Evolutionary conservation across 2,329 filamentous ascomycete species (phyloP).

Genomic region (Apiospora marii): DNA sequence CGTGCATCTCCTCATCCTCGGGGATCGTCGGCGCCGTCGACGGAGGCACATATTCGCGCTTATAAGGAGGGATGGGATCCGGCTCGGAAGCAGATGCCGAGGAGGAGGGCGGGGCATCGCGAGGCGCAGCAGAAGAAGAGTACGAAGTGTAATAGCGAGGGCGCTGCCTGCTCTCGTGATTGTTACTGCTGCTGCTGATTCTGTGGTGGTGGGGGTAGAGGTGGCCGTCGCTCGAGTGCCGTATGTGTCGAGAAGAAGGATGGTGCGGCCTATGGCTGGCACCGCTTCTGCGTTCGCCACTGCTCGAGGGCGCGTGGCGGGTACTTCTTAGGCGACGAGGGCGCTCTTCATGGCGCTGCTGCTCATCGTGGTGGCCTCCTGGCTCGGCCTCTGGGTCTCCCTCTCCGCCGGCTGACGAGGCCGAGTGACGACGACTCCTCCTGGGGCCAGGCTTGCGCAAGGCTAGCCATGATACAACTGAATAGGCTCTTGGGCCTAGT

Average conservation of each 20-base stretch:
- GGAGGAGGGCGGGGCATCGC: background rate
- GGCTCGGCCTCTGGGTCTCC: background rate
- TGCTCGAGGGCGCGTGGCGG: background rate
- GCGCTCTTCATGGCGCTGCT: background rate
- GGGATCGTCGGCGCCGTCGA: background rate
- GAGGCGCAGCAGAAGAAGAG: background rate
- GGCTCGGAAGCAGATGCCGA: background rate
- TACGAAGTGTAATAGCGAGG: background rate
- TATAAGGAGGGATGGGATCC: background rate
- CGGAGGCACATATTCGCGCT: background rate
- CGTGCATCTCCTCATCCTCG: background rate
- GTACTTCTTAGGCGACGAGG: background rate
- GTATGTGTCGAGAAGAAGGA: background rate
- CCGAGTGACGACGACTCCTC: background rate
- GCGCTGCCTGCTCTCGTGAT: background rate
- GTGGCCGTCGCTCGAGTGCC: background rate
- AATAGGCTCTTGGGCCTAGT: background rate
- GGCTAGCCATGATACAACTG: background rate
- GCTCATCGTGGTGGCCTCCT: background rate
- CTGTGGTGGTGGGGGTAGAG: background rate
- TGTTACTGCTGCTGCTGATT: background rate
- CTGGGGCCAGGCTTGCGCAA: background rate
- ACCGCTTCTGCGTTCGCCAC: background rate
- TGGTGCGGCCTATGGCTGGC: background rate
- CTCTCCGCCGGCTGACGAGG: background rate